Conservation (phyloP, 805 yeast genomes). For the Schizosaccharomyces osmophilus region DNA sequence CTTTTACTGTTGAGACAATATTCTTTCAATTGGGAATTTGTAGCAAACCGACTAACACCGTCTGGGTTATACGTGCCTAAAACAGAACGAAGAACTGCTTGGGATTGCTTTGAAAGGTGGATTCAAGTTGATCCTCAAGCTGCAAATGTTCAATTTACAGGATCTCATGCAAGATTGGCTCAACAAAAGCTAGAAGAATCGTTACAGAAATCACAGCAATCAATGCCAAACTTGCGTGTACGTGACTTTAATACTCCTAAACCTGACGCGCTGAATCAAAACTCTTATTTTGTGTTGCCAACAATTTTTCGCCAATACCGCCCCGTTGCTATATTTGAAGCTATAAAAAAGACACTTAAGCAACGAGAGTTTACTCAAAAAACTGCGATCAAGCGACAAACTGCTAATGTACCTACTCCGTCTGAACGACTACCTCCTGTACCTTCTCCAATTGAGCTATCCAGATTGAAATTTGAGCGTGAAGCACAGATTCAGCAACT, state of each 20-base stretch:
- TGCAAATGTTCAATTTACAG: conserved; percentile 34
- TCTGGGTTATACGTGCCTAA: conserved; percentile 38
- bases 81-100: conserved; percentile 85
- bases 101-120: conserved; percentile 96
- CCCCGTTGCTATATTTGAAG: conserved; percentile 96
- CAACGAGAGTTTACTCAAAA: conserved; percentile 59
- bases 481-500: conserved; percentile 36
- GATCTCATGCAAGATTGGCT: conserved; percentile 1
- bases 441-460: conserved; percentile 64
- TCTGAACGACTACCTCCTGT: not conserved
- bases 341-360: conserved; percentile 68
- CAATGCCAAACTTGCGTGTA: conserved; percentile 25
- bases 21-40: conserved; percentile 80
- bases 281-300: conserved; percentile 59
- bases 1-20: conserved; percentile 64
- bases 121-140: conserved; percentile 72
- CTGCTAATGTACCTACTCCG: not conserved
- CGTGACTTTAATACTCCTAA: conserved; percentile 15
- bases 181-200: conserved; percentile 21
- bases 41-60: conserved; percentile 54
- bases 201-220: conserved; percentile 66
- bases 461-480: conserved; percentile 60
- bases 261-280: conserved; percentile 68
- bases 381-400: conserved; percentile 14
- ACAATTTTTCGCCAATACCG: conserved; percentile 75